phyloP scores from a whole-genome alignment of 208 protist genomes.

The Trypanosomatidae sp. region DNA sequence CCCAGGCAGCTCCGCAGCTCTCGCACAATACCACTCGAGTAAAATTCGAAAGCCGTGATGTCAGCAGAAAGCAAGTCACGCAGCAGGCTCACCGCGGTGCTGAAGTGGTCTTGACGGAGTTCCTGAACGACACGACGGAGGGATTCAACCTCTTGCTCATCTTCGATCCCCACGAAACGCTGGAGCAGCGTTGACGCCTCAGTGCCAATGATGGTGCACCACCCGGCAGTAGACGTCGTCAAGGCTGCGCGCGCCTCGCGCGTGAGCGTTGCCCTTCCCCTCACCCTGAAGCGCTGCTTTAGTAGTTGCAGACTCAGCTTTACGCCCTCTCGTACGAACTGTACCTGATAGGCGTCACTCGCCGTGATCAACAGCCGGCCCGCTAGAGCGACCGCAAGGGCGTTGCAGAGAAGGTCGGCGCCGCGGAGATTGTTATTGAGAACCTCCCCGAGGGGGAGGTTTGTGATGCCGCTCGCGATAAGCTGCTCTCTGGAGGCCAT shows the following conservation, averaged over 20 bases:
- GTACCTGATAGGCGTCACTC: conserved; percentile 44
- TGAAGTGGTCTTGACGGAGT: conserved; percentile 42
- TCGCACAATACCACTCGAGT: conserved; percentile 45
- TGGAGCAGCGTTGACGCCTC: conserved; percentile 41
- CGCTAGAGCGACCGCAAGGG: conserved; percentile 59
- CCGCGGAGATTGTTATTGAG: conserved; percentile 59
- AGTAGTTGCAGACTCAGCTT: conserved; percentile 41
- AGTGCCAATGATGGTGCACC: conserved; percentile 41
- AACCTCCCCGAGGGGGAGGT: conserved; percentile 50
- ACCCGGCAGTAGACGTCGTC: conserved; percentile 25
- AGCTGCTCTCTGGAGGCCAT: conserved; percentile 57
- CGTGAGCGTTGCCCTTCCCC: conserved; percentile 8
- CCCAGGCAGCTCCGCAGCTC: conserved; percentile 22
- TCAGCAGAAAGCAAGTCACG: conserved; percentile 42
- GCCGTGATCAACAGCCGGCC: conserved; percentile 72
- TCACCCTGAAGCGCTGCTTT: conserved; percentile 32
- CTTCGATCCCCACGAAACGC: conserved; percentile 35
- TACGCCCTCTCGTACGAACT: conserved; percentile 88
- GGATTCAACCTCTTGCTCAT: conserved; percentile 33
- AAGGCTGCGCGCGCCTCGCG: conserved; percentile 16
- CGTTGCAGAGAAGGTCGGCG: conserved; percentile 39
- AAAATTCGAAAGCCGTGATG: conserved; percentile 69
- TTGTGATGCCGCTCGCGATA: conserved; percentile 12
- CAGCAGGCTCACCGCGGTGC: conserved; percentile 39
- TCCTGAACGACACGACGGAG: conserved; percentile 41